These are phyloP conservation scores for Dryas alaskensis DNA, from an alignment of 306 rosid genomes.

Conservation along the genomic window DNA sequence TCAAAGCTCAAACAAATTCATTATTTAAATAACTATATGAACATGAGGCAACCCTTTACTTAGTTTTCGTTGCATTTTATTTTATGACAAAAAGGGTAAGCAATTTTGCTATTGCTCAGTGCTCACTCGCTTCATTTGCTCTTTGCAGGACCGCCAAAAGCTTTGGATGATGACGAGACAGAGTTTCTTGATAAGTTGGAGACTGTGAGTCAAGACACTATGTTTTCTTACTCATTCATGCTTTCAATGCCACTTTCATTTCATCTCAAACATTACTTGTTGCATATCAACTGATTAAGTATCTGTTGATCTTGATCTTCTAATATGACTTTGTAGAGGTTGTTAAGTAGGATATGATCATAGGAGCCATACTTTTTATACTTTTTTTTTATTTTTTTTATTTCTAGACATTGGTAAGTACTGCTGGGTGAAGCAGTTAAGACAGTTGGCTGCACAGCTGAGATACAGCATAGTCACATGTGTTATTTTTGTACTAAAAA, in stretches of 20 bases:
- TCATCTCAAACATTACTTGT: not conserved
- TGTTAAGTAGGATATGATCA: not conserved
- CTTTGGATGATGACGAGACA: slow-evolving; percentile 92
- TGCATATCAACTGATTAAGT: not conserved
- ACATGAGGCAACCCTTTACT: not conserved
- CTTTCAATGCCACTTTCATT: not conserved
- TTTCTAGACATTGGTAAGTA: not conserved
- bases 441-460: not conserved
- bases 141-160: slow-evolving; percentile 86
- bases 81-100: not conserved
- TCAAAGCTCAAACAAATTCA: not conserved
- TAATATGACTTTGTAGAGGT: not conserved
- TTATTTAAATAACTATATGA: not conserved
- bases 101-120: not conserved
- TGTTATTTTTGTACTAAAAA: not conserved
- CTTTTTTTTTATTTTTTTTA: not conserved
- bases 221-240: not conserved
- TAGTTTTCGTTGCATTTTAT: not conserved
- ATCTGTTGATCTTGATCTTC: not conserved
- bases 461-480: not conserved
- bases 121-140: slow-evolving; percentile 6
- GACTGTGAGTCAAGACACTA: slow-evolving; percentile 32
- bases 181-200: slow-evolving; percentile 83
- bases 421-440: not conserved
- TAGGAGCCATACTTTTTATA: not conserved